Evolutionary conservation across 176 grass and related monocot species (phyloP).

Genomic region (Hsuehochloa calcarea): DNA sequence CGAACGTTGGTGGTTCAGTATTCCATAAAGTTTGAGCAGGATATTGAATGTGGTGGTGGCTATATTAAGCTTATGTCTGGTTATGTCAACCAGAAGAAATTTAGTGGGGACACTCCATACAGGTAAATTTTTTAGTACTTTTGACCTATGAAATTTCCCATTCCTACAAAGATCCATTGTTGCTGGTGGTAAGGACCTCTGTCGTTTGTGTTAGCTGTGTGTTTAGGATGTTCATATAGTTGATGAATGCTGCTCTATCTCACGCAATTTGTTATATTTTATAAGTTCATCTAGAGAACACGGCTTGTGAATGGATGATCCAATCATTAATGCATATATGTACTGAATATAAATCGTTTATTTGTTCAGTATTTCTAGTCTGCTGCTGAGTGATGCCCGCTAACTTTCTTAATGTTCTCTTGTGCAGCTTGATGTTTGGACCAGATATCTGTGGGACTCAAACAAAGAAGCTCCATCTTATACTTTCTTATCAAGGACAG

Average conservation of each 20-base stretch:
- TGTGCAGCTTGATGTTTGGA: slow-evolving; percentile 94
- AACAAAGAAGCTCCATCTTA: slow-evolving; percentile 96
- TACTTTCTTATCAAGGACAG: slow-evolving; percentile 98
- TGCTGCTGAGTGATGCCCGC: slow-evolving; percentile 3
- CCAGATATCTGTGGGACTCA: slow-evolving; percentile 97
- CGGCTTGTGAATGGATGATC: neutral
- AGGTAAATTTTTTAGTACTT: slow-evolving; percentile 48
- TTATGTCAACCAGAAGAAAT: slow-evolving; percentile 99
- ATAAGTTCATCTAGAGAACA: neutral
- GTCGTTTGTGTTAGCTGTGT: neutral
- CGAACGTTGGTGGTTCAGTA: slow-evolving; percentile 91
- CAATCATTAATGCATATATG: neutral
- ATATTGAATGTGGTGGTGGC: slow-evolving; percentile 94
- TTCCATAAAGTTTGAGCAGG: slow-evolving; percentile 99
- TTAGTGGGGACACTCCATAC: slow-evolving; percentile 94
- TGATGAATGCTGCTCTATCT: neutral
- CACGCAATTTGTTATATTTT: neutral
- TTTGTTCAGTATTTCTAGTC: slow-evolving; percentile 2
- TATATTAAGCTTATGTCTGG: slow-evolving; percentile 99
- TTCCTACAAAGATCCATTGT: neutral
- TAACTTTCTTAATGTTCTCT: slow-evolving; percentile 31
- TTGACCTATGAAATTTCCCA: neutral
- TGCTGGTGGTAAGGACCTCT: neutral
- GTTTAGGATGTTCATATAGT: neutral
- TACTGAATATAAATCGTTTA: slow-evolving; percentile 12